phyloP scores from a whole-genome alignment of 768 basidiomycete genomes.

The Cystofilobasidium bisporidii region DNA sequence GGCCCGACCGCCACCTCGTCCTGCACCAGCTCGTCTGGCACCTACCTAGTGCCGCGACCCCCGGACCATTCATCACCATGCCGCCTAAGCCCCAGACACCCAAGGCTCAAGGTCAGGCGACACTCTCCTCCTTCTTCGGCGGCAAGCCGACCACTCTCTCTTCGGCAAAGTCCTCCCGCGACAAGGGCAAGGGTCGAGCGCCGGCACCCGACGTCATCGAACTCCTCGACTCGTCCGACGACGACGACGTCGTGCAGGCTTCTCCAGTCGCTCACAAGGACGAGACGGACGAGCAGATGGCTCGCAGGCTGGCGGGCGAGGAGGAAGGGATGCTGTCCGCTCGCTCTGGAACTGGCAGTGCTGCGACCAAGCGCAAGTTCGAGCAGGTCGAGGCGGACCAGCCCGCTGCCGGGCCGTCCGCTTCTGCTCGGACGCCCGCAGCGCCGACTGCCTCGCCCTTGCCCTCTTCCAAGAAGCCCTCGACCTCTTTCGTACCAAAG shows the following conservation, averaged over 20 bases:
- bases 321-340: background rate
- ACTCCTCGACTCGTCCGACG: constrained; percentile 16
- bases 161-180: background rate
- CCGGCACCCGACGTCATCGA: constrained; percentile 1
- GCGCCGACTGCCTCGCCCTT: background rate
- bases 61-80: background rate
- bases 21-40: no score
- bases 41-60: no score
- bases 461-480: no score
- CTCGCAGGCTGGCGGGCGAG: constrained; percentile 1
- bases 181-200: background rate
- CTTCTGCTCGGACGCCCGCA: background rate
- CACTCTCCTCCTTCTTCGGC: constrained; percentile 17
- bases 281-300: constrained; percentile 25
- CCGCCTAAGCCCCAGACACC: constrained; percentile 2
- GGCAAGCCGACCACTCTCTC: background rate
- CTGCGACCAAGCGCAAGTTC: background rate
- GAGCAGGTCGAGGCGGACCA: background rate
- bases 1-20: no score
- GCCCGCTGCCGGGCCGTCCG: background rate
- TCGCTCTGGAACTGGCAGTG: background rate
- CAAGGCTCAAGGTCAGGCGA: background rate
- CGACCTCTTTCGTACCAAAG: background rate
- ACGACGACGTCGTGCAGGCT: background rate
- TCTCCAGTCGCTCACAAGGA: background rate